These are phyloP conservation scores for Paraglomus brasilianum DNA, from an alignment of 192 early-diverging fungal genomes.

Conservation along the genomic window DNA sequence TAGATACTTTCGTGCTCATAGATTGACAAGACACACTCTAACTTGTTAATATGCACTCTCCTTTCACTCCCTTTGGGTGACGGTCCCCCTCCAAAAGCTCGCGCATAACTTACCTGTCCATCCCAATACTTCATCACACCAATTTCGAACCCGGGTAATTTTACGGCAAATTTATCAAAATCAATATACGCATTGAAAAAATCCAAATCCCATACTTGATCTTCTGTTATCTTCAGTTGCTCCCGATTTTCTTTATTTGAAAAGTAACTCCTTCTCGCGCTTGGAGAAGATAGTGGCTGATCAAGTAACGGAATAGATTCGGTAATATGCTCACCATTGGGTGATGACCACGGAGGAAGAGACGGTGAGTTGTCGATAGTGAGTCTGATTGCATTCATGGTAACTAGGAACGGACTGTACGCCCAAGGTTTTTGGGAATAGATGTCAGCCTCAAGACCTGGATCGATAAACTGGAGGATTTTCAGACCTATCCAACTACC, in stretches of 20 bases:
- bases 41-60: slow-evolving; percentile 47
- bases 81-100: slow-evolving; percentile 42
- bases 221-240: slow-evolving; percentile 51
- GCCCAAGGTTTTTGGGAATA: slow-evolving; percentile 72
- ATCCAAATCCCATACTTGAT: slow-evolving; percentile 75
- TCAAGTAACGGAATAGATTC: slow-evolving; percentile 33
- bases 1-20: neutral
- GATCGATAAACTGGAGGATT: slow-evolving; percentile 75
- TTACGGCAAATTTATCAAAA: slow-evolving; percentile 44
- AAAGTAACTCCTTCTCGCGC: slow-evolving; percentile 57
- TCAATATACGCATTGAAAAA: slow-evolving; percentile 58
- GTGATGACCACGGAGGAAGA: slow-evolving; percentile 46
- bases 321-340: slow-evolving; percentile 39
- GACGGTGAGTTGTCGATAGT: slow-evolving; percentile 26
- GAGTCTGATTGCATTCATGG: slow-evolving; percentile 72
- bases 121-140: slow-evolving; percentile 54
- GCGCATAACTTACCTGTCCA: slow-evolving; percentile 55
- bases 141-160: slow-evolving; percentile 50
- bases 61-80: slow-evolving; percentile 29
- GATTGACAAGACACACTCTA: no score
- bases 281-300: slow-evolving; percentile 25
- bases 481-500: slow-evolving; percentile 70
- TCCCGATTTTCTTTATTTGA: slow-evolving; percentile 45
- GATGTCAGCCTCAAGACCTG: slow-evolving; percentile 68
- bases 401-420: slow-evolving; percentile 65